phyloP scores from a whole-genome alignment of 805 yeast species.

The Teunomyces funiuensis region DNA sequence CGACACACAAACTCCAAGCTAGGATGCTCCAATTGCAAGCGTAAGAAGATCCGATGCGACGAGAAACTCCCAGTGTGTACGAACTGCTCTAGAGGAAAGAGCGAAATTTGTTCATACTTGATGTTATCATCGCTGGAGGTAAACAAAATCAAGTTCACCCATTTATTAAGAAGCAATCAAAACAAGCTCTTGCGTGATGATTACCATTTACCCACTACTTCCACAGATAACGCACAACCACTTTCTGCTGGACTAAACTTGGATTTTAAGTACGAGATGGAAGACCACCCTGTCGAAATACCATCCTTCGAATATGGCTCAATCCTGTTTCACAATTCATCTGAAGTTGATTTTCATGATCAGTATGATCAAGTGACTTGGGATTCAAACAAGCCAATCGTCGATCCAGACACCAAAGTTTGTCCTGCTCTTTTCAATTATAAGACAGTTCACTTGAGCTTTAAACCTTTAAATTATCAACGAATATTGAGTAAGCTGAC shows the following conservation, averaged over 20 bases:
- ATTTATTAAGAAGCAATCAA: constrained; percentile 26
- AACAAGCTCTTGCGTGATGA: constrained; percentile 24
- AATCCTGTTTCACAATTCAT: constrained; percentile 20
- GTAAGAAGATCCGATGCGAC: constrained; percentile 32
- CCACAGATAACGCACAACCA: neutral
- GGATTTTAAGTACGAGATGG: constrained; percentile 26
- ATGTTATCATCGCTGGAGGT: constrained; percentile 17
- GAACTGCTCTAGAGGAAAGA: constrained; percentile 26
- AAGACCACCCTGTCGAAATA: constrained; percentile 19
- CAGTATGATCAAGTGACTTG: constrained; percentile 18
- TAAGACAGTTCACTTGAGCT: neutral
- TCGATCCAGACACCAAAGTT: neutral
- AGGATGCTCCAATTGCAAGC: constrained; percentile 32
- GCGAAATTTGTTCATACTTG: constrained; percentile 27
- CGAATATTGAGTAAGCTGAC: neutral
- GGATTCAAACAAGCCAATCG: neutral
- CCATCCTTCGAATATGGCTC: constrained; percentile 22
- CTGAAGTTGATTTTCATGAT: constrained; percentile 18
- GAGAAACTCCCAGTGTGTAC: constrained; percentile 28
- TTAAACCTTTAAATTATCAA: neutral
- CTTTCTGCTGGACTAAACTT: constrained; percentile 9
- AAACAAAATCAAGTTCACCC: constrained; percentile 25
- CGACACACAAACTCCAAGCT: constrained; percentile 30
- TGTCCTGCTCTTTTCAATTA: neutral
- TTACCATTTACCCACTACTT: constrained; percentile 28